phyloP scores from a whole-genome alignment of 805 yeast species.

The Metschnikowia aberdeeniae region DNA sequence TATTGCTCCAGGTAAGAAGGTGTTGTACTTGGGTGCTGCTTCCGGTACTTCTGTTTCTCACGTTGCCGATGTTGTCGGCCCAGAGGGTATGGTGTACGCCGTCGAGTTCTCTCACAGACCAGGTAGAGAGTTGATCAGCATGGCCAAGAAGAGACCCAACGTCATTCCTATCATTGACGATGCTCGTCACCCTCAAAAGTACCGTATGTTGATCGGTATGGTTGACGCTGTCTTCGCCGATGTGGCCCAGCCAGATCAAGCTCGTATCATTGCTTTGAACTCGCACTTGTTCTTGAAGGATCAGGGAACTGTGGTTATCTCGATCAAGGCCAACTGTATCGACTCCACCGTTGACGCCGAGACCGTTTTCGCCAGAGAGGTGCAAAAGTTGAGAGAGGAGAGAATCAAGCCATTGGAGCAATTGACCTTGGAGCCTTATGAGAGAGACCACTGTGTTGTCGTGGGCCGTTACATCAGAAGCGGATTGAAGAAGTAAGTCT shows the following conservation, averaged over 20 bases:
- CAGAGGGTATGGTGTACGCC: constrained; percentile 98
- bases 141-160: constrained; percentile 99
- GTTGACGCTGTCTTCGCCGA: constrained; percentile 98
- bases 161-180: constrained; percentile 98
- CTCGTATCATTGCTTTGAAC: constrained; percentile 98
- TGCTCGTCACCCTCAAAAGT: constrained; percentile 99
- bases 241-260: constrained; percentile 99
- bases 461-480: constrained; percentile 95
- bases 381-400: constrained; percentile 97
- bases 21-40: constrained; percentile 97
- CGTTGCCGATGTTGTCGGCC: constrained; percentile 97
- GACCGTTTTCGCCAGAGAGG: constrained; percentile 99
- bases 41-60: constrained; percentile 99
- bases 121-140: constrained; percentile 97
- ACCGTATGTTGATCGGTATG: constrained; percentile 98
- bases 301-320: constrained; percentile 97
- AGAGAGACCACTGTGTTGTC: constrained; percentile 99
- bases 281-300: constrained; percentile 97
- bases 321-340: constrained; percentile 99
- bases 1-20: constrained; percentile 98
- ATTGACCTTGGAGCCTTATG: constrained; percentile 98
- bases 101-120: constrained; percentile 99
- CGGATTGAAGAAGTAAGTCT: constrained; percentile 52
- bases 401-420: constrained; percentile 98
- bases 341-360: constrained; percentile 99